Evolutionary conservation across 2,329 filamentous ascomycete genomes (phyloP), one percentile per base, ranked within the genome.

Genomic region (Colletotrichum agaves): DNA sequence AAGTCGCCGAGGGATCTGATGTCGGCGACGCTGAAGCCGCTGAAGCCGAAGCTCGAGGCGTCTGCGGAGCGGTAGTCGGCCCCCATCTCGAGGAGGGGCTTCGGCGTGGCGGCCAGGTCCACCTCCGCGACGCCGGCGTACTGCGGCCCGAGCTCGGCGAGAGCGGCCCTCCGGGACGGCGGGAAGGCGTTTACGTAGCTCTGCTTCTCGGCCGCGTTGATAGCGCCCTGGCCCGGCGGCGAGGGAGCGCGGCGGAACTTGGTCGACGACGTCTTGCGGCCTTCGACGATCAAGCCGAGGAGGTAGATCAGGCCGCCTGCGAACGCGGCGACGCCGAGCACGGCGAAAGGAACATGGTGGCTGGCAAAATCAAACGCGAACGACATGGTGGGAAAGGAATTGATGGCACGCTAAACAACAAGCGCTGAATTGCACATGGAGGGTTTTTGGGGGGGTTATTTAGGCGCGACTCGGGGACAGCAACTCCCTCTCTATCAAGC

Each of bases 1-100:
- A 97, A 97, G 71, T 91, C 84, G 0, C 93, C 93, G 2, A 97
- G 79, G 0, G 85, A 84, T 61, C 85, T 86, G 70, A 97, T 84
- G 63, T 97, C 92, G 2, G 84, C 83, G 0, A 90, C 82, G 0
- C 91, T 90, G 73, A 94, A 91, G 1, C 90, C 92, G 46, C 87
- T 93, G 1, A 87, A 88, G 2, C 88, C 89, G 74, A 85, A 90
- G 27, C 81, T 82, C 0, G 67, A 65, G 3, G 75, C 70, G 13
- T 72, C 71, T 1, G 78, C 78, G 23, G 71, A 56, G 7, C 72
- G 73, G 59, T 80, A 82, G 61, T 81, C 74, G 47, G 77, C 73
- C 3, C 77, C 75, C 7, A 82, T 50, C 5, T 70, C 71, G 5
- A 82, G 62, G 6, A 81, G 70, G 12, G 75, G 63, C 23, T 69